Evolutionary conservation across 495 filamentous ascomycete genomes (phyloP), one percentile per base, ranked within the genome.

Genomic region (Penicillium desertorum): DNA sequence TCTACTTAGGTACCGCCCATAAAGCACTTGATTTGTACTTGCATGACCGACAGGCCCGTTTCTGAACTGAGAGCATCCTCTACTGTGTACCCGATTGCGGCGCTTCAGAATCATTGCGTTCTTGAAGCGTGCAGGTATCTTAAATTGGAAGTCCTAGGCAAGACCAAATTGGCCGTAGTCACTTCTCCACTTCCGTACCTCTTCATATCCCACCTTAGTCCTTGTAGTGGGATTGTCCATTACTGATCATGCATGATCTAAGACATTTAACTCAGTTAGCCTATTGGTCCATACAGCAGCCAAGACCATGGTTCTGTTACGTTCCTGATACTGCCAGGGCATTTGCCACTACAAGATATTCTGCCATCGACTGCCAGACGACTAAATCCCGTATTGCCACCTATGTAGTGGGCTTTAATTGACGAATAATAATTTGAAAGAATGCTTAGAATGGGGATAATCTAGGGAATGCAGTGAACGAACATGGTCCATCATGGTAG

Each of bases 11-110:
- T n/a, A n/a, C n/a, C n/a, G 41, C 41, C 7, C 22, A 45, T 36
- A 41, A 37, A 23, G 51, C 51, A 25, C 51, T 54, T 36, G 29
- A 54, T 37, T n/a, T 45, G 27, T 54, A 45, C 22, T 25, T 45
- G 30, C 30, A 32, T 1, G 3, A 9, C 30, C 10, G 29, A 30
- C 10, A 29, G 1, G 7, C 27, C 0, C 27, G 9, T 29, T 0
- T 8, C 27, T 29, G 27, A 29, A 2, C 27, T 8, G 1, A 29
- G 27, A 9, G 7, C 27, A 29, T 29, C 7, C 27, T 9, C 6
- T 8, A 29, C 6, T 9, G 7, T 27, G 6, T 8, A 6, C 1
- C 25, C 7, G 25, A 23, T 23, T 23, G 23, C 23, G 0, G 23
- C 16, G 36, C 6, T 39, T 2, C 8, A 2, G 36, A 39, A 39